Base-by-base conservation (phyloP, 805 yeast genomes). In the Jamesozyma lodderae region DNA sequence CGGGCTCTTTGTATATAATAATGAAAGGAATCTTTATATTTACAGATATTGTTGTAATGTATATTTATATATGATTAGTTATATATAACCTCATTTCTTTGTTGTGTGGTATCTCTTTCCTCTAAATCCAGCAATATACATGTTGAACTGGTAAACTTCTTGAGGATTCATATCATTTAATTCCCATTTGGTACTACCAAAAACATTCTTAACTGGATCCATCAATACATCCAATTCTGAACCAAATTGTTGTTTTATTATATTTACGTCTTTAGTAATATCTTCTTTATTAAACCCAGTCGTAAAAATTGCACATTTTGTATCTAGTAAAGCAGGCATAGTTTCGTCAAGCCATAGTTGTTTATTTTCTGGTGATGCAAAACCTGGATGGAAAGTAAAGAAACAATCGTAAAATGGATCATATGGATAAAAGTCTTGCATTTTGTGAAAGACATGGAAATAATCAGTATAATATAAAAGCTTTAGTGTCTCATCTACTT, bases 61-160 rank as follows among this genome's bases (percentile, higher is more conserved):
- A 25, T 25, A 25, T 25, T 4, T 19, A 31, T 31, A 18, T 15
- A 31, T 17, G 13, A 30, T 8, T 10, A 5, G 9, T 15, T 9
- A 16, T 11, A 19, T 20, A 6, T 4, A 4, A 6, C 14, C 25
- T 13, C 21, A 23, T 18, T 16, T 33, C 28, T 59, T 51, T 48
- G 83, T 70, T 30, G 96, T 95, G 53, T 88, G 96, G 65, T 92
- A 92, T 59, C 98, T 76, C 71, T 90, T 92, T 49, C 98, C 97
- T 66, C 98, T 79, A 62, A 88, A 75, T 9, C 90, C 98, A 62
- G 86, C 88, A 40, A 92, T 64, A 56, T 79, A 77, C 69, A 84
- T 87, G 67, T 92, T 92, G 57, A 84, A 82, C 66, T 84, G 95
- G 69, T 81, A 90, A 13, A 86, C 84, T 58, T 90, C 96, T 23